Percentiles rank a stretch among this genome's conserved stretches.
Conservation (phyloP, 2,329 filamentous ascomycete species). For the Tolypocladium guangdongense region DNA sequence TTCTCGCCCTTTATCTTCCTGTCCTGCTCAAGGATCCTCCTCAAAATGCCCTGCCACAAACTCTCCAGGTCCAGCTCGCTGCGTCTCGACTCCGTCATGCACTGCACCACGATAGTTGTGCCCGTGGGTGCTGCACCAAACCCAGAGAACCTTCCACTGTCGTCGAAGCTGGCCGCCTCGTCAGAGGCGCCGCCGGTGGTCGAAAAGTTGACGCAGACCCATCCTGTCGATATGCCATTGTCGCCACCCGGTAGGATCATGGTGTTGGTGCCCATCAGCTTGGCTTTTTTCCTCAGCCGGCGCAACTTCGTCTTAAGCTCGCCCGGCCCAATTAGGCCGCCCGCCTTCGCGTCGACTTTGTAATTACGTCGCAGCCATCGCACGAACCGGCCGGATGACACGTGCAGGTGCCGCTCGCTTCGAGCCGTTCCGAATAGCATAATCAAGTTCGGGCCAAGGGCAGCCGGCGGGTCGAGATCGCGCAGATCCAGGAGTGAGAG, state of each 20-base stretch:
- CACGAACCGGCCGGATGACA: slow-evolving; percentile 80
- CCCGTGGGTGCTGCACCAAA: slow-evolving; percentile 51
- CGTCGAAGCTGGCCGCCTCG: slow-evolving; percentile 33
- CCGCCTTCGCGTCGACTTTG: slow-evolving; percentile 65
- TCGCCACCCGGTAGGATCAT: slow-evolving; percentile 56
- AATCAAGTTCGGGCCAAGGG: slow-evolving; percentile 75
- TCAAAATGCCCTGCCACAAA: slow-evolving; percentile 36
- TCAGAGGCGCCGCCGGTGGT: slow-evolving; percentile 47
- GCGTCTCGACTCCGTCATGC: slow-evolving; percentile 43
- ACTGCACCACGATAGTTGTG: slow-evolving; percentile 45
- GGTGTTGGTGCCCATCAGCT: slow-evolving; percentile 63
- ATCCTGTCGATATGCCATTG: slow-evolving; percentile 84
- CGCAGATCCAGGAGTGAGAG: slow-evolving; percentile 75
- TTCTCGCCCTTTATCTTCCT: slow-evolving; percentile 19
- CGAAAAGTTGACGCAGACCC: slow-evolving; percentile 90
- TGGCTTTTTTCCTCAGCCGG: slow-evolving; percentile 69
- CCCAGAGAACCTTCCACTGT: slow-evolving; percentile 55
- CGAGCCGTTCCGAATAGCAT: slow-evolving; percentile 91
- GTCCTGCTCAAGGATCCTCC: slow-evolving; percentile 19
- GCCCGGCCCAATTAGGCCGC: slow-evolving; percentile 80
- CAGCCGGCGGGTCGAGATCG: slow-evolving; percentile 71
- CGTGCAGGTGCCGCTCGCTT: slow-evolving; percentile 86
- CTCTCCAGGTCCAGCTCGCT: slow-evolving; percentile 41
- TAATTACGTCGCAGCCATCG: slow-evolving; percentile 70
- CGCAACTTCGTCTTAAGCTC: slow-evolving; percentile 82